These are phyloP conservation scores for Abelmoschus esculentus DNA, from an alignment of 345 rosid species.

Conservation along the genomic window DNA sequence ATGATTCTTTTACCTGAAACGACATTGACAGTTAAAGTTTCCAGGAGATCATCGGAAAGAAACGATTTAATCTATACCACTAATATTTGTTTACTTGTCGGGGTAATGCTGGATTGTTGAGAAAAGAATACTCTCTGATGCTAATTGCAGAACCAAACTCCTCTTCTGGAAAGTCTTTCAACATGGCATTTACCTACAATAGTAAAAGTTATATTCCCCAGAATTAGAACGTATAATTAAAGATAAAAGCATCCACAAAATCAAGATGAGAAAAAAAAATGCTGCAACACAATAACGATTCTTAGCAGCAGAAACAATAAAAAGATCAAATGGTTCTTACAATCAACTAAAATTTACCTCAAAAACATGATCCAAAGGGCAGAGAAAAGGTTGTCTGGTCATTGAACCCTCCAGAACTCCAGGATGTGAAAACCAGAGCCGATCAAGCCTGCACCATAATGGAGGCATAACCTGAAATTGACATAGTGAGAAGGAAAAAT, in stretches of 20 bases:
- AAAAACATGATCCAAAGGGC: constrained; percentile 96
- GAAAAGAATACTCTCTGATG: constrained; percentile 82
- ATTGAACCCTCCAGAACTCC: constrained; percentile 78
- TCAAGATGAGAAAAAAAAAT: background rate
- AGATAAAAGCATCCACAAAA: background rate
- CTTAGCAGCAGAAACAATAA: constrained; percentile 2
- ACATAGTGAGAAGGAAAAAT: background rate
- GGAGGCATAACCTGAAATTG: constrained; percentile 87
- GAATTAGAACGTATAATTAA: too few species aligned
- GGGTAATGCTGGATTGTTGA: constrained; percentile 71
- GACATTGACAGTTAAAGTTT: background rate
- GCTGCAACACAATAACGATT: background rate
- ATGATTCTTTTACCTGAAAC: constrained; percentile 79
- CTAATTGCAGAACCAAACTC: constrained; percentile 80
- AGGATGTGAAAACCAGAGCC: constrained; percentile 97
- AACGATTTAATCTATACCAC: background rate
- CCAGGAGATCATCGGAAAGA: background rate
- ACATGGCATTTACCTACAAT: constrained; percentile 78
- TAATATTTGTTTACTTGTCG: constrained; percentile 48
- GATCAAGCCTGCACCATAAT: constrained; percentile 95
- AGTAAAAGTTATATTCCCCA: constrained; percentile 3
- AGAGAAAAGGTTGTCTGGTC: constrained; percentile 91
- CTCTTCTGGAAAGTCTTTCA: constrained; percentile 57
- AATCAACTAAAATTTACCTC: constrained; percentile 47
- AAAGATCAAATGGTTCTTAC: background rate